Evolutionary conservation across 768 basidiomycete genomes (phyloP).

Genomic region (Naganishia vaughanmartiniae): DNA sequence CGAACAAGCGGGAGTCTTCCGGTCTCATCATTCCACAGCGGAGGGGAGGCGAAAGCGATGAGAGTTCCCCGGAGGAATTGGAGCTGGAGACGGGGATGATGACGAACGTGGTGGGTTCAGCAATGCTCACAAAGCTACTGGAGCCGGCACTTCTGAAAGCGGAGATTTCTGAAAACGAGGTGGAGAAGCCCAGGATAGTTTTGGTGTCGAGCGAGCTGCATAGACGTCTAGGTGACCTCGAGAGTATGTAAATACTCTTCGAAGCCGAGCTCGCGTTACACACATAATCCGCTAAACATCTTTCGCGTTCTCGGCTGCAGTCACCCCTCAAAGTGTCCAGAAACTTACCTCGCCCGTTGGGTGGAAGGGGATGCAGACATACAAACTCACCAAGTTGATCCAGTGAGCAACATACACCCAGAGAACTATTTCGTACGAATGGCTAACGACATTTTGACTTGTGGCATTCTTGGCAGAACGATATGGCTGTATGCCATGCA

Average conservation of each 20-base stretch:
- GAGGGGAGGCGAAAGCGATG: too few species aligned
- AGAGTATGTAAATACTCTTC: not conserved
- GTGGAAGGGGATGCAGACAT: constrained; percentile 29
- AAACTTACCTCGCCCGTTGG: not conserved
- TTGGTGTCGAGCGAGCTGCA: constrained; percentile 30
- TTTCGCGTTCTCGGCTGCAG: not conserved
- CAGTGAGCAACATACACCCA: constrained; percentile 2
- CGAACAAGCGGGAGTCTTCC: constrained; percentile 1
- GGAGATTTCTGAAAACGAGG: not conserved
- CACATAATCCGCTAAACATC: not conserved
- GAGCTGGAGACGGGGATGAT: constrained; percentile 27
- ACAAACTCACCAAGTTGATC: constrained; percentile 28
- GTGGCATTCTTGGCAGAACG: not conserved
- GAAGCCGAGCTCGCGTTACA: not conserved
- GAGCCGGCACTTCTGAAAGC: constrained; percentile 3
- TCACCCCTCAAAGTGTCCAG: not conserved
- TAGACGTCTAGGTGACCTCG: constrained; percentile 6
- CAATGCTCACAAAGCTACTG: constrained; percentile 16
- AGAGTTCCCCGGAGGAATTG: not conserved
- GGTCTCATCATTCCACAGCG: not conserved
- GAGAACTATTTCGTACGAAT: not conserved
- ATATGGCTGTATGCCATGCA: constrained; percentile 1
- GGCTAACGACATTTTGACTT: not conserved
- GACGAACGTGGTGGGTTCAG: constrained; percentile 28
- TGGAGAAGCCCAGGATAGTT: constrained; percentile 6